phyloP scores from a whole-genome alignment of 1,284 basidiomycete species.

The Papiliotrema fonsecae region DNA sequence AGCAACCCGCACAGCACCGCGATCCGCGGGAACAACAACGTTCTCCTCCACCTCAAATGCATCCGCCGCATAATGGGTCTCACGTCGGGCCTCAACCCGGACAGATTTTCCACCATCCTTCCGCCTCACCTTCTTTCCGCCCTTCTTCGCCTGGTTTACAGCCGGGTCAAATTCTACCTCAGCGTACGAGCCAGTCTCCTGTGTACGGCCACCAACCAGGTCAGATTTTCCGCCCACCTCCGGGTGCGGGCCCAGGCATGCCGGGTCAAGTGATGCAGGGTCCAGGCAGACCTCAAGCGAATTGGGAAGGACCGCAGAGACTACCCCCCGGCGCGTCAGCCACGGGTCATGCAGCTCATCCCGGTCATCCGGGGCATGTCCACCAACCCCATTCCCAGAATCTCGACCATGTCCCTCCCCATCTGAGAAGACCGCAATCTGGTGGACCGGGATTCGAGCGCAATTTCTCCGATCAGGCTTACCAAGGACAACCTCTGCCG shows the following conservation, averaged over 20 bases:
- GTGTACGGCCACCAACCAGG: neutral
- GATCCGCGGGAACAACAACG: constrained; percentile 2
- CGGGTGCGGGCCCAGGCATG: constrained; percentile 1
- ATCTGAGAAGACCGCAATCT: no score
- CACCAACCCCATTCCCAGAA: no score
- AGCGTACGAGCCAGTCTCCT: neutral
- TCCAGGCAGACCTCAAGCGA: constrained; percentile 20
- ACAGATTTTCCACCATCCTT: constrained; percentile 45
- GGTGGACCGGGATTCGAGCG: neutral
- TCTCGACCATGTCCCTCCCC: no score
- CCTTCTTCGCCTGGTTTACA: neutral
- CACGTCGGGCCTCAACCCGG: constrained; percentile 45
- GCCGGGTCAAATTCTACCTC: neutral
- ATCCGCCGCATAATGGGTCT: constrained; percentile 15
- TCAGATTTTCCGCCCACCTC: constrained; percentile 2
- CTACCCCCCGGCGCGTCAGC: no score
- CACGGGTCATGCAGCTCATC: no score
- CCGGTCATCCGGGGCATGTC: no score
- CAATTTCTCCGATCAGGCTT: neutral
- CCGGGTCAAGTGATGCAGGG: constrained; percentile 10
- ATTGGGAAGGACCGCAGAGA: constrained; percentile 14
- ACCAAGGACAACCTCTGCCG: neutral
- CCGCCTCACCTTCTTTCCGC: constrained; percentile 2
- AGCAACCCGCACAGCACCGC: no score
- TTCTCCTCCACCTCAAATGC: constrained; percentile 11